phyloP scores from a whole-genome alignment of 805 yeast species.

The Yarrowia sp. region DNA sequence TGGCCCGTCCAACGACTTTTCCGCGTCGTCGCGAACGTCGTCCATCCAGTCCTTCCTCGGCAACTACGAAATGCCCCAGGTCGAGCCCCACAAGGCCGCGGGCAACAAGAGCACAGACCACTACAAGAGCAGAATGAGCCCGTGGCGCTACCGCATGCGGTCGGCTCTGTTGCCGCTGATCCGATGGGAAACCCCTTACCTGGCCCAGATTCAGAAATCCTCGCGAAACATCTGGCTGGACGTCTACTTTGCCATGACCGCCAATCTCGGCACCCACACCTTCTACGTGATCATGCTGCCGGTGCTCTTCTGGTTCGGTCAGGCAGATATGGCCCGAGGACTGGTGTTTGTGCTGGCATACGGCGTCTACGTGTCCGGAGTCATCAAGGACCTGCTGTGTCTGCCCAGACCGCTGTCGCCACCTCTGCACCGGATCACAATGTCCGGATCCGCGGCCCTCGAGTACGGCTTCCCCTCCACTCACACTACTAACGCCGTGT shows the following conservation, averaged over 20 bases:
- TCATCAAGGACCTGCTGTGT: conserved; percentile 81
- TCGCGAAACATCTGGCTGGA: conserved; percentile 63
- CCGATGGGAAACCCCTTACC: conserved; percentile 65
- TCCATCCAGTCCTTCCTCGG: conserved; percentile 43
- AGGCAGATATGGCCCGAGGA: conserved; percentile 63
- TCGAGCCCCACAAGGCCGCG: conserved; percentile 60
- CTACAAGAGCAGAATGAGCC: conserved; percentile 65
- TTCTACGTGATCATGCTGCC: conserved; percentile 92
- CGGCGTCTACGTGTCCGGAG: conserved; percentile 67
- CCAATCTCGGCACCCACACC: conserved; percentile 90
- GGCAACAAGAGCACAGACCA: conserved; percentile 74
- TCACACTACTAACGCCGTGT: conserved; percentile 93
- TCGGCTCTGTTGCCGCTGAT: conserved; percentile 61
- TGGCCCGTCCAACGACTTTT: neutral
- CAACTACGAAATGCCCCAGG: conserved; percentile 45
- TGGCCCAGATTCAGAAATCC: conserved; percentile 63
- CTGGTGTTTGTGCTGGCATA: conserved; percentile 67
- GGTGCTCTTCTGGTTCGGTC: conserved; percentile 81
- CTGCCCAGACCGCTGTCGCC: conserved; percentile 93
- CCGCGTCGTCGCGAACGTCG: conserved; percentile 40
- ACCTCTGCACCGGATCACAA: conserved; percentile 85
- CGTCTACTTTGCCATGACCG: conserved; percentile 82
- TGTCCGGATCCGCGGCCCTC: conserved; percentile 87
- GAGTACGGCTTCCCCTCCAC: conserved; percentile 96
- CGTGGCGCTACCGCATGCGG: conserved; percentile 57